Conservation (phyloP, 169 alveolate species). For the Cyclospora cayetanensis region DNA sequence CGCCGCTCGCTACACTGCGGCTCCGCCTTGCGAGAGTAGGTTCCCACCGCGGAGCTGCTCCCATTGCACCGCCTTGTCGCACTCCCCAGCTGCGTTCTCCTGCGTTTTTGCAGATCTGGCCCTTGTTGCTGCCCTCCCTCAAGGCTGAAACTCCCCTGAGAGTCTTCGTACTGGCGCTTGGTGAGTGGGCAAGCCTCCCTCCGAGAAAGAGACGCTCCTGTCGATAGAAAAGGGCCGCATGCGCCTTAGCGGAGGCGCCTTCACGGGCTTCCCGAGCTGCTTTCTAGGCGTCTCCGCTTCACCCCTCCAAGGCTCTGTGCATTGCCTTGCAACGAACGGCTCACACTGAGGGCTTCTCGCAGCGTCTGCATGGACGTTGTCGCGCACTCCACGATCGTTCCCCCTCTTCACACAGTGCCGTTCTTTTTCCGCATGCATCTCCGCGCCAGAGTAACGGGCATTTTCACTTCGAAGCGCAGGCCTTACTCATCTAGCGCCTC, state of each 20-base stretch:
- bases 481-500: not conserved
- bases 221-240: too few relatives aligned
- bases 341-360: not conserved
- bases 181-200: too few relatives aligned
- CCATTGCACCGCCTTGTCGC: not conserved
- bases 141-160: not conserved
- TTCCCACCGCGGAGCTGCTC: not conserved
- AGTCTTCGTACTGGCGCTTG: constrained; percentile 17
- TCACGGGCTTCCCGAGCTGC: too few relatives aligned
- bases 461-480: not conserved
- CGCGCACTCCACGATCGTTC: not conserved
- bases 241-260: too few relatives aligned
- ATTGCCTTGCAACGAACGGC: not conserved
- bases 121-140: constrained; percentile 47
- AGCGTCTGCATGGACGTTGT: not conserved
- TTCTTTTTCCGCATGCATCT: not conserved
- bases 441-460: not conserved
- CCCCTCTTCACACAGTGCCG: not conserved
- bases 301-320: not conserved
- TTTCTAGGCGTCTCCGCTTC: too few relatives aligned
- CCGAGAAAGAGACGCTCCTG: too few relatives aligned
- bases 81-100: not conserved
- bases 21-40: not conserved
- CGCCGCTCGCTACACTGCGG: not conserved
- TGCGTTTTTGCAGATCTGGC: constrained; percentile 40